phyloP scores from a whole-genome alignment of 1,284 basidiomycete species.

The Rhodotorula sp. region DNA sequence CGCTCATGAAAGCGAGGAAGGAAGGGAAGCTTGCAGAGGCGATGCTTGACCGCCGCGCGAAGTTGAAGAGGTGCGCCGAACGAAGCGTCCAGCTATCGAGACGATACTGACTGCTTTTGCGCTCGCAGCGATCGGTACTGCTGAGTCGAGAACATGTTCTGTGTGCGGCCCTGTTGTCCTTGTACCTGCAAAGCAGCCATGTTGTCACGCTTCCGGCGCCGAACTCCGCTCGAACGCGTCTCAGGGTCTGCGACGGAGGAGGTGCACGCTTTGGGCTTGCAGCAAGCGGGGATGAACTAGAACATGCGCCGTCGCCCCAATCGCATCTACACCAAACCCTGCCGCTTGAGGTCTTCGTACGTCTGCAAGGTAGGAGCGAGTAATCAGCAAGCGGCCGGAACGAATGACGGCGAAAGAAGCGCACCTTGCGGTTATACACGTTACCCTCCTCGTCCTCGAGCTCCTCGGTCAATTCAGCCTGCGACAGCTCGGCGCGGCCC shows the following conservation, averaged over 20 bases:
- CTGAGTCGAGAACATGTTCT: slow-evolving; percentile 3
- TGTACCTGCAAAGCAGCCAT: background rate
- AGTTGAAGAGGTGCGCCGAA: slow-evolving; percentile 74
- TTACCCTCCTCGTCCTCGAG: slow-evolving; percentile 96
- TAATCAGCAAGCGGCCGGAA: background rate
- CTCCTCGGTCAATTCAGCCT: slow-evolving; percentile 92
- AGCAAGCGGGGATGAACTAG: too few relatives aligned
- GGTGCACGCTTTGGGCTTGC: background rate
- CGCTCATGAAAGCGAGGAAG: slow-evolving; percentile 66
- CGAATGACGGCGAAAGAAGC: slow-evolving; percentile 1
- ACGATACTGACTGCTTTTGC: too few relatives aligned
- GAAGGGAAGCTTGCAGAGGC: slow-evolving; percentile 85
- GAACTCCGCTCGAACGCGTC: too few relatives aligned
- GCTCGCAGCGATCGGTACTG: slow-evolving; percentile 39
- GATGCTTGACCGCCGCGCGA: slow-evolving; percentile 79
- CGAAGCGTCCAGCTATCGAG: background rate
- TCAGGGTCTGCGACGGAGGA: too few relatives aligned
- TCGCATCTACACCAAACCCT: slow-evolving; percentile 63
- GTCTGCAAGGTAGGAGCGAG: slow-evolving; percentile 54
- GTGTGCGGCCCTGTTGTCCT: background rate
- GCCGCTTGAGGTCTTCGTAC: slow-evolving; percentile 86
- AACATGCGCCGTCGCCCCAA: too few relatives aligned
- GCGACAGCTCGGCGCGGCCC: slow-evolving; percentile 82
- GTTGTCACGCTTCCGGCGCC: background rate
- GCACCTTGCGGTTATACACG: slow-evolving; percentile 61